These are phyloP conservation scores for Brasilioporus rufonigricans DNA, from an alignment of 768 basidiomycete genomes.

Conservation along the genomic window DNA sequence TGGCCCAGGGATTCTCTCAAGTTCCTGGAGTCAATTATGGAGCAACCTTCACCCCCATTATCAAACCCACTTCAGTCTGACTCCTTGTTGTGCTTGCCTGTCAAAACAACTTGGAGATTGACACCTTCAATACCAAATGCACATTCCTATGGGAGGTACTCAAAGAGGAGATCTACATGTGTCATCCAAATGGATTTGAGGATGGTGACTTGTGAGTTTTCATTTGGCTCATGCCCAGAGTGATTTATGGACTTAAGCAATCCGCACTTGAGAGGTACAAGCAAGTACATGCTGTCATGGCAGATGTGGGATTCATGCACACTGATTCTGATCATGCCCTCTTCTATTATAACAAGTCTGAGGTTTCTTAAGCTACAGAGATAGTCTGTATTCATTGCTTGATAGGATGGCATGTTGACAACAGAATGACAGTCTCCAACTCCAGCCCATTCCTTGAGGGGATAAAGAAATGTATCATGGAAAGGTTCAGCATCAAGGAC, in stretches of 20 bases:
- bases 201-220: background rate
- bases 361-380: accelerated
- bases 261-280: background rate
- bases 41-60: background rate
- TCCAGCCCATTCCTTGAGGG: background rate
- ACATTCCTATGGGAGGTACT: background rate
- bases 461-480: accelerated
- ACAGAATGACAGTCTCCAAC: background rate
- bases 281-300: background rate
- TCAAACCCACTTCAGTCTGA: background rate
- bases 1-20: no score
- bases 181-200: background rate
- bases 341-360: background rate
- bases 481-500: background rate
- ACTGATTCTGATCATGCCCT: background rate
- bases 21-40: background rate
- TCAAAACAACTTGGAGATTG: background rate
- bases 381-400: background rate
- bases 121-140: background rate
- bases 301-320: background rate
- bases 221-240: background rate
- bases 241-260: background rate
- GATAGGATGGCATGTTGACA: no score
- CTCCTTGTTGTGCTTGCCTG: background rate
- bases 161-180: background rate